Percentiles rank a stretch among this genome's conserved stretches.
Evolutionary conservation across 2,329 filamentous ascomycete species (phyloP).

Genomic region (Paracorniculantispora psalliotae): DNA sequence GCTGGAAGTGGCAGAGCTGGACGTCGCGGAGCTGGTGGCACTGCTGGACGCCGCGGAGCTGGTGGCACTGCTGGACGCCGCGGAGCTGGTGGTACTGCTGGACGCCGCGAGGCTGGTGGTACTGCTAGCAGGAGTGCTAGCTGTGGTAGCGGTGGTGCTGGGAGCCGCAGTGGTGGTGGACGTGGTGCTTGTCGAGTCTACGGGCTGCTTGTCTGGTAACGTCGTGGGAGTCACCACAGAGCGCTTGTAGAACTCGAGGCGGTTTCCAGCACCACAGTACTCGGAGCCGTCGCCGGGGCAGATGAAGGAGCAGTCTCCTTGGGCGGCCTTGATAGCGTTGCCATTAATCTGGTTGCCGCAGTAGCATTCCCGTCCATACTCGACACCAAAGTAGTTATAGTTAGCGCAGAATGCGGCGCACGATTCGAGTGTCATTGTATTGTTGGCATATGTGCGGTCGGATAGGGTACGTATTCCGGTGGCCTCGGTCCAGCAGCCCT

Average conservation of each 20-base stretch:
- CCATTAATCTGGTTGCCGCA: slow-evolving; percentile 30
- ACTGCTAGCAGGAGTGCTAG: background rate
- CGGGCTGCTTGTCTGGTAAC: background rate
- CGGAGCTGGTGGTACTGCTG: background rate
- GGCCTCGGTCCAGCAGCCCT: slow-evolving; percentile 35
- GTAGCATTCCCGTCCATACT: slow-evolving; percentile 35
- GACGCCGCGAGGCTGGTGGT: slow-evolving; percentile 9
- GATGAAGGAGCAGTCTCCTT: slow-evolving; percentile 29
- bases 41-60: background rate
- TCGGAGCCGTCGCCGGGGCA: slow-evolving; percentile 29
- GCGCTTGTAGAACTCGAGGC: slow-evolving; percentile 30
- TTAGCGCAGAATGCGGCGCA: slow-evolving; percentile 28
- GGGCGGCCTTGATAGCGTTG: slow-evolving; percentile 25
- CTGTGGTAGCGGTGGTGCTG: background rate
- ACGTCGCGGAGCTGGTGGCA: background rate
- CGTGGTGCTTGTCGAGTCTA: background rate
- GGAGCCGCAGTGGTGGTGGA: background rate
- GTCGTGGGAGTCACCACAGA: background rate
- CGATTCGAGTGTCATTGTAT: slow-evolving; percentile 32
- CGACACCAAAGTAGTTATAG: slow-evolving; percentile 28
- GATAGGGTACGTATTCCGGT: slow-evolving; percentile 27
- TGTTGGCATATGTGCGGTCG: slow-evolving; percentile 24
- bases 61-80: background rate
- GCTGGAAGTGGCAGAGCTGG: background rate
- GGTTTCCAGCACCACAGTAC: slow-evolving; percentile 31